A percentile compares a stretch with the other conserved stretches of the same genome.
Evolutionary conservation across 2,329 filamentous ascomycete species (phyloP).

Genomic region (Pseudogymnoascus sp.): DNA sequence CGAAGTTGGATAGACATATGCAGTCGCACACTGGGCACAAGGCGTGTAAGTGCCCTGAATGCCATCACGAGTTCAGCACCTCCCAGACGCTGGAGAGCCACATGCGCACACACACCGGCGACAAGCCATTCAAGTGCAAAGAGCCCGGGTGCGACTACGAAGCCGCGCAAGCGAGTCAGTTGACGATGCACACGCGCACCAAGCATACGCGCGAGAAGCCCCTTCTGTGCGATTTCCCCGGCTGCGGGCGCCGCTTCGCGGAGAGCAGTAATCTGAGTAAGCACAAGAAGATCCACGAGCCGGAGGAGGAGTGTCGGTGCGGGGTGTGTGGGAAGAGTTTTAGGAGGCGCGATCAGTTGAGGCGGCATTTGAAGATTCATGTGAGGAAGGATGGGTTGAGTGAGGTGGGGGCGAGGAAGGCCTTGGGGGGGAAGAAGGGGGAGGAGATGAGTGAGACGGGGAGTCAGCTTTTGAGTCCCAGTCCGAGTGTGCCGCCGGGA

Average conservation of each 20-base stretch:
- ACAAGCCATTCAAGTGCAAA: slow-evolving; percentile 54
- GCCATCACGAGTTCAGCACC: slow-evolving; percentile 52
- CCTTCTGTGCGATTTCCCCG: slow-evolving; percentile 42
- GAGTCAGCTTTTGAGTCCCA: not conserved
- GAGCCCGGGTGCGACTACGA: not conserved
- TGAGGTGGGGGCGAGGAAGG: not conserved
- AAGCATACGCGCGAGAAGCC: slow-evolving; percentile 57
- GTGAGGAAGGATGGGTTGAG: slow-evolving; percentile 13
- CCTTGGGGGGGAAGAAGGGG: not conserved
- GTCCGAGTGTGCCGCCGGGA: not conserved
- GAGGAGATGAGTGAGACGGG: not conserved
- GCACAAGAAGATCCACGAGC: slow-evolving; percentile 53
- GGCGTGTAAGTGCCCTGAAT: slow-evolving; percentile 48
- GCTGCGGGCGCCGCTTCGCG: slow-evolving; percentile 50
- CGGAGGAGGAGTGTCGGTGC: slow-evolving; percentile 43
- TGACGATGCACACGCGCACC: slow-evolving; percentile 55
- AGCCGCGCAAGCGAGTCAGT: slow-evolving; percentile 3
- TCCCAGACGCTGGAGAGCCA: slow-evolving; percentile 62
- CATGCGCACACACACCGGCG: slow-evolving; percentile 56
- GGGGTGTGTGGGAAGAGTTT: slow-evolving; percentile 49
- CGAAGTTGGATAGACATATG: slow-evolving; percentile 57
- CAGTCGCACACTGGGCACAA: slow-evolving; percentile 58
- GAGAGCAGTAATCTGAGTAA: slow-evolving; percentile 62
- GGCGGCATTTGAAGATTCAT: slow-evolving; percentile 41
- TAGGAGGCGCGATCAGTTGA: slow-evolving; percentile 51